A percentile compares a stretch with the other conserved stretches of the same genome.
These are phyloP conservation scores for Hydnomerulius pinastri DNA, from an alignment of 768 basidiomycete genomes.

Conservation along the genomic window DNA sequence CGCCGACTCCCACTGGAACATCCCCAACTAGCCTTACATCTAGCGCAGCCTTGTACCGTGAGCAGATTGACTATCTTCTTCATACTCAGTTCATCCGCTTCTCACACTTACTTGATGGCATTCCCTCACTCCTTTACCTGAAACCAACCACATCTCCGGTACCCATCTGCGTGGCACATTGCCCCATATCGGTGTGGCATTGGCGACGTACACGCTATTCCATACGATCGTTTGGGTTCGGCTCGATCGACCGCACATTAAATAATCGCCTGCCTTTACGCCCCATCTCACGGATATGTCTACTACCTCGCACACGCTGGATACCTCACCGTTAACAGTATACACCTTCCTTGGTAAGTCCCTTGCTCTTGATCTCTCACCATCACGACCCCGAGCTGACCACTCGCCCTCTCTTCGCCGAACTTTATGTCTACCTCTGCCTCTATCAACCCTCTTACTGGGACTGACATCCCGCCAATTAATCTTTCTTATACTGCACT, in stretches of 20 bases:
- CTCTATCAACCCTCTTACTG: not conserved
- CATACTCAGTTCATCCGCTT: conserved; percentile 2
- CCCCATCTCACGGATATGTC: conserved; percentile 3
- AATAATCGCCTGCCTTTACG: conserved; percentile 1
- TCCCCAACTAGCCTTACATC: conserved; percentile 4
- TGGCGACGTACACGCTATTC: not conserved
- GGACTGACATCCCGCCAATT: conserved; percentile 1
- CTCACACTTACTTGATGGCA: conserved; percentile 17
- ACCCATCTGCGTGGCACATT: not conserved
- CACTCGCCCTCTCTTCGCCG: not conserved
- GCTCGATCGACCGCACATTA: conserved; percentile 6
- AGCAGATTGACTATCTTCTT: conserved; percentile 10
- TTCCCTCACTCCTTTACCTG: conserved; percentile 6
- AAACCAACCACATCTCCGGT: conserved; percentile 1
- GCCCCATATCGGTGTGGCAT: not conserved
- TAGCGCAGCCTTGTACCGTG: conserved; percentile 31
- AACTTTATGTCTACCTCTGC: conserved; percentile 20
- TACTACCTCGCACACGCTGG: not conserved
- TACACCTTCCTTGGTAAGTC: conserved; percentile 36
- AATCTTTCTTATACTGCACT: conserved; percentile 44
- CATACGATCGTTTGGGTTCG: not conserved
- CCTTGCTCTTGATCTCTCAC: not conserved
- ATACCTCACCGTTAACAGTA: conserved; percentile 18
- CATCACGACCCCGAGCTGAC: conserved; percentile 1
- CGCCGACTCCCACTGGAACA: not conserved